Base-by-base conservation (phyloP, 495 filamentous ascomycete species). In the Sabuloglossum arenarium region DNA sequence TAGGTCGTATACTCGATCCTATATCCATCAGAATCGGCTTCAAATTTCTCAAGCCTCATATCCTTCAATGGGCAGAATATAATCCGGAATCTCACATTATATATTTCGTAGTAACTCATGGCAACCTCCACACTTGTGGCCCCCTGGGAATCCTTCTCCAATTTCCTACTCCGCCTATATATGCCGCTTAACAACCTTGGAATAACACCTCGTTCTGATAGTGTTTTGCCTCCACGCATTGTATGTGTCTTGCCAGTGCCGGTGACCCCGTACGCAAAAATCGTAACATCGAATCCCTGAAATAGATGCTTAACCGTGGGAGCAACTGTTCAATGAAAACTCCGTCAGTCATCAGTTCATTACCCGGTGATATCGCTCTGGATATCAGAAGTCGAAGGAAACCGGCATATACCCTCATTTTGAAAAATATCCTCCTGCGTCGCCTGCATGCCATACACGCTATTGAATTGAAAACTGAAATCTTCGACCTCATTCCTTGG, bases 241-340 rank as follows among this genome's bases (percentile, higher is more conserved):
- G 91, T 98, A 70, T 96, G 86, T 53, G 91, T 98, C 69, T 98
- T 98, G 24, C 91, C 91, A 0, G 88, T 94, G 24, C 91, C 91
- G 0, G 91, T 97, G 23, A 89, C 86, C 39, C 91, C 91, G 62
- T 98, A 96, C 39, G 91, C 90, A 64, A 98, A 98, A 53, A 97
- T 76, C 1, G 88, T 95, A 27, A 94, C 81, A 67, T 98, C 91
- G 60, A 88, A 81, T 54, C 91, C 91, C 66, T 86, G 82, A 71
- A 98, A 95, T 5, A 98, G 79, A 56, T 94, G 82, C 62, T 94
- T 95, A 32, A 94, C 72, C 34, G 85, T 84, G 0, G 83, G 80
- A 3, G 79, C 68, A n/a, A 86, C 81, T 85, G 56, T 53, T 29
- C 25, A 1, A 28, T 12, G 14, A 30, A 29, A 28, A 3, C 5